A percentile compares a stretch with the other conserved stretches of the same genome.
Evolutionary conservation across 495 filamentous ascomycete genomes (phyloP).

Genomic region (Penicillium crystallinum): DNA sequence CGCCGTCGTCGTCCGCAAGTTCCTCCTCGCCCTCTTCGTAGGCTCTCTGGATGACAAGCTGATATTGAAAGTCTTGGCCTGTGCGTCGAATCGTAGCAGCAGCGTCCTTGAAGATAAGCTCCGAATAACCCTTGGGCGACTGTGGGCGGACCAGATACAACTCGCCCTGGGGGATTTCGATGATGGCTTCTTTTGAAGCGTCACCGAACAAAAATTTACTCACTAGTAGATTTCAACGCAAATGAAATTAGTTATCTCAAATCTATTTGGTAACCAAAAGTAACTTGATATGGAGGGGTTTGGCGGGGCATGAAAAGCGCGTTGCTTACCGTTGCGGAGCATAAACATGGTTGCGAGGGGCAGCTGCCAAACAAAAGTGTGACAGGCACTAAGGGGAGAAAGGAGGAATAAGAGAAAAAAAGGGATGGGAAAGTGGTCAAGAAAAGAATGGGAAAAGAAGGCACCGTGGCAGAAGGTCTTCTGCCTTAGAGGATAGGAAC

Average conservation of each 20-base stretch:
- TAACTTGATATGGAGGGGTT: conserved; percentile 29
- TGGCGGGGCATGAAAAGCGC: conserved; percentile 26
- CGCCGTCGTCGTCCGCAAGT: conserved; percentile 76
- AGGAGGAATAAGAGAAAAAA: neutral
- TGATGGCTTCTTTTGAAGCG: conserved; percentile 85
- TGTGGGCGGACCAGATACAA: conserved; percentile 93
- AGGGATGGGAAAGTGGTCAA: neutral
- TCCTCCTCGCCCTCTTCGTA: conserved; percentile 98
- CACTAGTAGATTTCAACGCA: conserved; percentile 44
- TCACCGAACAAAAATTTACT: conserved; percentile 91
- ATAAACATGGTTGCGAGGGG: conserved; percentile 59
- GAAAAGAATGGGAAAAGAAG: conserved; percentile 3
- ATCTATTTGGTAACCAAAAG: neutral
- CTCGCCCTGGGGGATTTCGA: conserved; percentile 91
- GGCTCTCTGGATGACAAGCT: conserved; percentile 90
- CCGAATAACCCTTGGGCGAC: conserved; percentile 94
- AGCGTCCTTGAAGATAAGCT: conserved; percentile 98
- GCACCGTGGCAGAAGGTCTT: conserved; percentile 1
- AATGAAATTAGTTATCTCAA: conserved; percentile 12
- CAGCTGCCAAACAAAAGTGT: conserved; percentile 22
- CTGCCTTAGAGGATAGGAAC: conserved; percentile 3
- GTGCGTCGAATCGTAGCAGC: conserved; percentile 87
- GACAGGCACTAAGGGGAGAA: neutral
- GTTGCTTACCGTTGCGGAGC: conserved; percentile 59
- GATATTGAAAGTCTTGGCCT: conserved; percentile 91